Evolutionary conservation across 805 yeast genomes (phyloP).

Genomic region (Metschnikowia peoriensis): DNA sequence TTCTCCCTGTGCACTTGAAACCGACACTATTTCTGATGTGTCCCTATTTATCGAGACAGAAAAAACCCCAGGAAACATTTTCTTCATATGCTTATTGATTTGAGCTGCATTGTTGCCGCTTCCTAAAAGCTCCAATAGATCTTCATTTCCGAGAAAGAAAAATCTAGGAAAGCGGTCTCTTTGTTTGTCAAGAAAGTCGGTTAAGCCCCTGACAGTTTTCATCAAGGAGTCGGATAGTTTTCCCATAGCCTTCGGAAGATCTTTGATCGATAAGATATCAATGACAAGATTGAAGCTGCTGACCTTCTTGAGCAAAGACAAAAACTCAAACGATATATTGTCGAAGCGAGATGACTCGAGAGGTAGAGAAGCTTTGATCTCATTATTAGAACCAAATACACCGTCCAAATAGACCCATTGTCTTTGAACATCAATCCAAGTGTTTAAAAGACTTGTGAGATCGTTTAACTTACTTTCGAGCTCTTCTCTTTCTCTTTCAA

Average conservation of each 20-base stretch:
- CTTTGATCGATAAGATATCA: conserved; percentile 53
- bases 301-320: conserved; percentile 48
- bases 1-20: conserved; percentile 71
- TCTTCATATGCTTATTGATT: conserved; percentile 61
- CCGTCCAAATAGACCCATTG: conserved; percentile 88
- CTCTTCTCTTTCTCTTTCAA: conserved; percentile 54
- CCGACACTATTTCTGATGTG: conserved; percentile 38
- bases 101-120: conserved; percentile 44
- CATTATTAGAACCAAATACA: conserved; percentile 57
- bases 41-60: conserved; percentile 37
- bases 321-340: conserved; percentile 60
- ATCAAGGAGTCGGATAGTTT: conserved; percentile 54
- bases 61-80: conserved; percentile 69
- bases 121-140: conserved; percentile 79
- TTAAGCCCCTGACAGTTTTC: conserved; percentile 61
- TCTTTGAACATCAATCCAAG: conserved; percentile 83
- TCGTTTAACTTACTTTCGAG: conserved; percentile 58
- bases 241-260: conserved; percentile 45
- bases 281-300: conserved; percentile 50
- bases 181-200: conserved; percentile 78
- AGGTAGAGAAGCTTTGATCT: conserved; percentile 63
- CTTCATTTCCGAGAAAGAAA: conserved; percentile 89
- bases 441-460: conserved; percentile 52
- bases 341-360: conserved; percentile 66
- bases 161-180: conserved; percentile 76